Percentiles rank a stretch among this genome's conserved stretches.
Evolutionary conservation across 1,284 basidiomycete genomes (phyloP).

Genomic region (Ceratobasidium sp.): DNA sequence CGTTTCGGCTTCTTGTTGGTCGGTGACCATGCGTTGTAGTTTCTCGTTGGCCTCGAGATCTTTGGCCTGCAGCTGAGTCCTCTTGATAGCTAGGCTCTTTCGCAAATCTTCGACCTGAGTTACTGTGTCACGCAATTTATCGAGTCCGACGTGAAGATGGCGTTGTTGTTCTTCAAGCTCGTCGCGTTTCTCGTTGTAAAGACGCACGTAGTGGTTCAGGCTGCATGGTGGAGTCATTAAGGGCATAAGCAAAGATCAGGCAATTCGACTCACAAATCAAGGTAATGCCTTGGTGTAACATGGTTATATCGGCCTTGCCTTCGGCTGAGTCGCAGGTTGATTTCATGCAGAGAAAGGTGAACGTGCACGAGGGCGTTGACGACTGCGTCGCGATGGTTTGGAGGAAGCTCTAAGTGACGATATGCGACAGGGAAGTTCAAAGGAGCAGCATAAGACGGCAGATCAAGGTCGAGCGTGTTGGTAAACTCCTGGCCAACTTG

Average conservation of each 20-base stretch:
- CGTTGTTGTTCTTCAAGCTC: constrained; percentile 99
- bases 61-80: constrained; percentile 92
- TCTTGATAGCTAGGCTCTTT: constrained; percentile 94
- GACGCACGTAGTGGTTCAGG: constrained; percentile 96
- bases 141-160: constrained; percentile 97
- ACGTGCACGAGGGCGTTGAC: constrained; percentile 95
- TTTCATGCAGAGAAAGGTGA: constrained; percentile 88
- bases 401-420: constrained; percentile 81
- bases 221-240: constrained; percentile 58
- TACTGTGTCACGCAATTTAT: constrained; percentile 96
- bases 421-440: constrained; percentile 88
- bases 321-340: constrained; percentile 89
- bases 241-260: background rate
- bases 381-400: constrained; percentile 85
- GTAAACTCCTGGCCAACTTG: constrained; percentile 98
- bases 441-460: constrained; percentile 81
- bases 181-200: constrained; percentile 98
- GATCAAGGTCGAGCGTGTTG: constrained; percentile 87
- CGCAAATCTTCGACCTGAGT: constrained; percentile 96
- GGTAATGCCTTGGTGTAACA: constrained; percentile 97
- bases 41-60: constrained; percentile 97
- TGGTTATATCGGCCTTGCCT: constrained; percentile 95
- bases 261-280: constrained; percentile 87
- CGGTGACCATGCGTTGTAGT: constrained; percentile 96
- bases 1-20: constrained; percentile 98